Evolutionary conservation across 495 filamentous ascomycete genomes (phyloP), one percentile per base, ranked within the genome.

Genomic region (Clavariopsis aquatica): DNA sequence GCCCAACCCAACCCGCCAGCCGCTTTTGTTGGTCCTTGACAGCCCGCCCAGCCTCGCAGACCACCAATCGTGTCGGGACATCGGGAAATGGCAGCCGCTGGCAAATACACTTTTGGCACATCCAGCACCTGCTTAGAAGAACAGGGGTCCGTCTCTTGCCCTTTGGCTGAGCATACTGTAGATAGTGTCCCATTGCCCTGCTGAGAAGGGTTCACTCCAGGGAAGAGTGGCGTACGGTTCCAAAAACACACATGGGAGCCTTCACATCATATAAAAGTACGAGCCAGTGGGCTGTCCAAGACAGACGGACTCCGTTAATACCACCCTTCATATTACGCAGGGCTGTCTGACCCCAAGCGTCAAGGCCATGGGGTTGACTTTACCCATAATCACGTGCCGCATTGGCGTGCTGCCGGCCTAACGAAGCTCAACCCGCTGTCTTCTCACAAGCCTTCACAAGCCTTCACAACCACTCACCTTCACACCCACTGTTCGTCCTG

Each of bases 301-400:
- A 49, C 49, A 46, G 51, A 20, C 59, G 60, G 60, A 63, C 36
- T 63, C 49, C 49, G 59, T 62, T 29, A 62, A 62, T 62, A 49
- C 59, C 47, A 49, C 47, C 13, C 59, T 41, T 22, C 8, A 62
- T 49, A 24, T 57, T 56, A 27, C 38, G 59, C 55, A 63, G 60
- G 60, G 57, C 57, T 36, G 20, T 63, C 38, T 38, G 45, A 43
- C 22, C 56, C 43, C 23, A 8, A 43, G 38, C 38, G 38, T 43
- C 38, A 43, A 43, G n/a, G 38, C 38, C 38, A 6, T 43, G 38
- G 38, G 15, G 38, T 17, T 43, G 26, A 38, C 22, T 62, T 52
- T 57, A 62, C 15, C 59, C 59, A 62, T n/a, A 31, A 49, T 63
- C 60, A 63, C 60, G 60, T 63, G 60, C 34, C 56, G 38, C 51